Base-by-base conservation (phyloP, 495 filamentous ascomycete genomes). In the Cetradonia linearis region DNA sequence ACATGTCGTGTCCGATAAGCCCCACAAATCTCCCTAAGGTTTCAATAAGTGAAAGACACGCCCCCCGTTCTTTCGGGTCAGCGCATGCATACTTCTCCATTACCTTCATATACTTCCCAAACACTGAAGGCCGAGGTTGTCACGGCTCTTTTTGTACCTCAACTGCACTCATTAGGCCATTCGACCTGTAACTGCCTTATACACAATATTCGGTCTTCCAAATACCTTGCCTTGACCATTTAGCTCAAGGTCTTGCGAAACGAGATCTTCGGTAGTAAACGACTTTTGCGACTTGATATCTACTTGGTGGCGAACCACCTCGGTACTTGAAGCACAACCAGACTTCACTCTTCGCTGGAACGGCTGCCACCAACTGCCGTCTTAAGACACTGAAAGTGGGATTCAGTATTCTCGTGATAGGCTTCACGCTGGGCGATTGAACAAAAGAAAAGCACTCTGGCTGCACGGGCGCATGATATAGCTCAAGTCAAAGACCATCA, bases 1-100 rank as follows among this genome's bases (percentile, higher is more conserved):
- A 38, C 49, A 48, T 36, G 42, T 55, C 25, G 25, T 61, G 50
- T 61, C 50, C 59, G 59, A 61, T 61, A 61, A 61, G 59, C 50
- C 49, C 49, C 59, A 55, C 59, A 55, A 27, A 61, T 36, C 36
- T 38, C 59, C 59, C 50, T 38, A 61, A 55, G 59, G 53, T 55
- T 55, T 40, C 59, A 55, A 55, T 55, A 55, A 61, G 34, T 46
- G 47, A 25, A n/a, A 55, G 50, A 55, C 59, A 61, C 59, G 59
- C 59, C 59, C n/a, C 48, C 48, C 46, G 33, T 38, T 25, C 49
- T 28, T 56, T 23, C 36, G 48, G 58, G 57, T 46, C 58, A 60
- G 58, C 58, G 36, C 58, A 60, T 50, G 46, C 36, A 31, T 60
- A n/a, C 8, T 7, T 20, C n/a, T 46, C 42, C 25, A n/a, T 46